Evolutionary conservation across 768 basidiomycete species (phyloP), one percentile per base, ranked within the genome.

Genomic region (Coprinopsis cinerea): DNA sequence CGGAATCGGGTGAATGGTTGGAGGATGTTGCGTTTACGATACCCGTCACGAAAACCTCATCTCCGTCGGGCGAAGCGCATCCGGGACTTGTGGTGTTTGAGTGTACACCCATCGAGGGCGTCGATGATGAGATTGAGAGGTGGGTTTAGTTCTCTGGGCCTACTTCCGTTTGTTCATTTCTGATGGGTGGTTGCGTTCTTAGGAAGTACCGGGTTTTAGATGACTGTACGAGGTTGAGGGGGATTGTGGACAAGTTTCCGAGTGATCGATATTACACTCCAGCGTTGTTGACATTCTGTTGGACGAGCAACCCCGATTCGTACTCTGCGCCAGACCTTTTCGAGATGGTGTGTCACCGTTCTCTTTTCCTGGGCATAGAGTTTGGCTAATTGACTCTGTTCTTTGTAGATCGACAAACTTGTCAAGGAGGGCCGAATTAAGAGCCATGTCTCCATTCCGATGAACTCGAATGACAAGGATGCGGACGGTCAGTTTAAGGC

Each of bases 21-120:
- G 71, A 74, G 14, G 83, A 83, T 51, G 62, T 61, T 4, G 65
- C 83, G 3, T 86, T 86, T 60, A 74, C 80, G 14, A 81, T 88
- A 42, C 81, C 83, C 0, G 56, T 78, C 1, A 39, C 39, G 37
- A 49, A 40, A 10, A 23, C 25, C n/a, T n/a, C n/a, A 18, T 30
- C 36, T 22, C 44, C 28, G 46, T 30, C 36, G 25, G 23, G 22
- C 4, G 37, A 51, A 20, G 48, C 59, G 23, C 53, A 71, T 30
- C 87, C 88, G 17, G 87, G 86, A 0, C 52, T 88, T 20, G 74
- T 89, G 50, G 64, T 88, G n/a, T 85, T 91, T 48, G 88, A 91
- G 60, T 79, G 82, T 42, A 84, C 83, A 1, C 82, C 88, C 0
- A 48, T 85, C 37, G 78, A 77, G 39, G 79, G 72, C n/a, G 64